Evolutionary conservation across 805 yeast genomes (phyloP), one percentile per base, ranked within the genome.

Genomic region (Phaffomyces thermotolerans): DNA sequence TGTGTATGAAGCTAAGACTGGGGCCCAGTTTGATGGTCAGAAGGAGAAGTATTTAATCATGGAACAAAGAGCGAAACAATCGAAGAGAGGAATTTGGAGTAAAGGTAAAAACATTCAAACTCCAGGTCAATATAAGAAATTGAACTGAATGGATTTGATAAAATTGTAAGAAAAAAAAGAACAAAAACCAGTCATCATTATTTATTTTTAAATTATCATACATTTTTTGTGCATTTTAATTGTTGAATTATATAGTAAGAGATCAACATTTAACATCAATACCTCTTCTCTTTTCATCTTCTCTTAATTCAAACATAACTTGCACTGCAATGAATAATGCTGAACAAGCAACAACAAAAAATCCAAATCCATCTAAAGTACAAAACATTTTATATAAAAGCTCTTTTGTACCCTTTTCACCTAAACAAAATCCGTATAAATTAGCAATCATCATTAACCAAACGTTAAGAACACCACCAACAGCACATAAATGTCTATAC

Each of bases 391-490:
- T 90, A 18, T 62, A 57, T 20, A 91, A 65, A 51, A 91, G 71
- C 35, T 72, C 68, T 24, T 71, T 52, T 24, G 90, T 79, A 2
- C 99, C 99, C 47, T 88, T 96, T 25, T 80, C 70, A 8, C 97
- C 98, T 30, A 93, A 71, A 54, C 97, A 93, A 63, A 93, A 93
- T 0, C 99, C 99, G 57, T 84, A 88, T 42, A 95, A 65, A 56
- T 93, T 93, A 14, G 98, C 98, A 51, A 89, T 74, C 89, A 93
- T 89, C 99, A 93, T 91, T 83, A 91, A 75, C 96, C 96, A 91
- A 45, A 93, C 83, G 62, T 93, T 93, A 20, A 73, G 57, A 25
- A 90, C 95, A 4, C 91, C 96, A 4, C 99, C 99, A 6, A 78
- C 52, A 0, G 89, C 96, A 64, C 96, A 86, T 13, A 81, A 56